Conservation (phyloP, 192 early-diverging fungal genomes). For the Linnemannia zychae region DNA sequence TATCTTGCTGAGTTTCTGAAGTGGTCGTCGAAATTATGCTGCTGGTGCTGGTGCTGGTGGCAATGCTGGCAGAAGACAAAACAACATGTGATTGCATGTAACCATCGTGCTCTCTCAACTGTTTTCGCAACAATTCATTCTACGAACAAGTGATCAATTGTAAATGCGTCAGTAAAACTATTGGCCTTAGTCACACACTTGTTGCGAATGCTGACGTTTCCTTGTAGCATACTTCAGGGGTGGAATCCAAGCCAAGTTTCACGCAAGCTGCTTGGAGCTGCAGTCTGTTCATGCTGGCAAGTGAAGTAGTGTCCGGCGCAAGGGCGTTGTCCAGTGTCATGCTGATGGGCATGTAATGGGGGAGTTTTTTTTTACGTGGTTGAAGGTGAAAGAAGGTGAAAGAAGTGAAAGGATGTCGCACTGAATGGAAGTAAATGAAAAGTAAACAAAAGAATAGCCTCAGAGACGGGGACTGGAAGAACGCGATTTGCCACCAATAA, state of each 20-base stretch:
- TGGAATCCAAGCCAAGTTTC: conserved; percentile 42
- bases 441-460: neutral
- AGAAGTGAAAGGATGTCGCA: neutral
- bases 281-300: conserved; percentile 20
- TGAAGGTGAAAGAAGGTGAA: neutral
- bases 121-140: neutral
- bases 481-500: conserved; percentile 36
- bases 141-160: neutral
- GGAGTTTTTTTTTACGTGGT: neutral
- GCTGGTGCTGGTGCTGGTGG: neutral
- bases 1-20: neutral
- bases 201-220: neutral
- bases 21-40: no score
- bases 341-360: neutral
- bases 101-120: neutral
- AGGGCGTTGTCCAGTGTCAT: conserved; percentile 28
- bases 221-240: conserved; percentile 18
- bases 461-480: neutral
- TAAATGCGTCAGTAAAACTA: neutral
- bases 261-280: conserved; percentile 52
- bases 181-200: neutral
- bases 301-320: neutral
- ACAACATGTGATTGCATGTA: neutral
- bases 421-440: neutral
- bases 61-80: neutral